These are phyloP conservation scores for Lentinula guzmanii DNA, from an alignment of 768 basidiomycete genomes.

Conservation along the genomic window DNA sequence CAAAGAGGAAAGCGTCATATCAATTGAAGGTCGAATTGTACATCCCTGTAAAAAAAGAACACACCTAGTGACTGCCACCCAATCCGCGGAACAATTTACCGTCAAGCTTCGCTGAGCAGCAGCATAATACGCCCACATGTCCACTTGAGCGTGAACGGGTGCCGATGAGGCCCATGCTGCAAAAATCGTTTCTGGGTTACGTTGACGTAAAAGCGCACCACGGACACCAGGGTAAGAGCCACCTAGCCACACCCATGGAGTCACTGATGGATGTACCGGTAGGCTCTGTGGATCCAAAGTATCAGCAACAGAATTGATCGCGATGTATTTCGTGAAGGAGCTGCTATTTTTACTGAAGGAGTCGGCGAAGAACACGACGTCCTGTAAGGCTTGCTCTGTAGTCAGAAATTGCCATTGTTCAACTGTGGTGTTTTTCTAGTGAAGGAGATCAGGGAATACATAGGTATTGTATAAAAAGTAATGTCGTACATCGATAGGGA, in stretches of 20 bases:
- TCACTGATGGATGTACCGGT: conserved; percentile 32
- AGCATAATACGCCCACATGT: conserved; percentile 46
- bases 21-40: neutral
- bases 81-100: conserved; percentile 46
- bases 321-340: neutral
- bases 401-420: conserved; percentile 41
- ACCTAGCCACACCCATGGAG: conserved; percentile 44
- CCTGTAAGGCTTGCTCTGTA: conserved; percentile 44
- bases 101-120: conserved; percentile 44
- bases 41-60: neutral
- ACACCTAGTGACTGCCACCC: conserved; percentile 38
- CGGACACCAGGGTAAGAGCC: conserved; percentile 46
- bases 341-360: conserved; percentile 19
- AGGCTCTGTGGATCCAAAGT: conserved; percentile 11
- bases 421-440: conserved; percentile 37
- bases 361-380: conserved; percentile 44
- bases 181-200: conserved; percentile 39
- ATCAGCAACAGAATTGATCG: neutral
- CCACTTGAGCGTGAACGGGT: conserved; percentile 43
- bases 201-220: conserved; percentile 36
- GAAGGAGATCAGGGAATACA: neutral
- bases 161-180: conserved; percentile 46
- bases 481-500: conserved; percentile 35
- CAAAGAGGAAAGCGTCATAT: no score
- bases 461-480: neutral